Evolutionary conservation across 2,329 filamentous ascomycete species (phyloP).

Genomic region (Emmonsiellopsis sp.): DNA sequence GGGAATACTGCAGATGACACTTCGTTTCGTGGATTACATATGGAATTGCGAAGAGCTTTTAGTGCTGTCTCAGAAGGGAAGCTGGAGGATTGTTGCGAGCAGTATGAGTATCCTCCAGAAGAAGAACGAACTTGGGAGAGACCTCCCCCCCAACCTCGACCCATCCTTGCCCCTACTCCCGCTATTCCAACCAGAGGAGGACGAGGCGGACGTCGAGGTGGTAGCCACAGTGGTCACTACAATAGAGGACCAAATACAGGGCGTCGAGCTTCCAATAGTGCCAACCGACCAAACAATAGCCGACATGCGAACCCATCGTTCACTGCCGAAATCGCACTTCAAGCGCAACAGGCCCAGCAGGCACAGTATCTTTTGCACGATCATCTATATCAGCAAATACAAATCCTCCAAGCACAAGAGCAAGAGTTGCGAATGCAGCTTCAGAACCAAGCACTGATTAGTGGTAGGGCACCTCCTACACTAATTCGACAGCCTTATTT

Average conservation of each 20-base stretch:
- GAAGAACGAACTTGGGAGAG: slow-evolving; percentile 53
- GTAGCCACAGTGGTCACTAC: slow-evolving; percentile 39
- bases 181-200: slow-evolving; percentile 36
- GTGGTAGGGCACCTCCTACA: slow-evolving; percentile 28
- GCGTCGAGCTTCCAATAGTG: slow-evolving; percentile 49
- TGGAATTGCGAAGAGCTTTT: slow-evolving; percentile 83
- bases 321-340: slow-evolving; percentile 17
- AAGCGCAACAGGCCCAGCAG: slow-evolving; percentile 30
- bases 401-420: slow-evolving; percentile 41
- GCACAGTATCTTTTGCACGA: slow-evolving; percentile 40
- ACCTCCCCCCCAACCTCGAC: slow-evolving; percentile 46
- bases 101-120: slow-evolving; percentile 79
- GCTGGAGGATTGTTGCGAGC: slow-evolving; percentile 73
- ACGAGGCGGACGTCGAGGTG: slow-evolving; percentile 41
- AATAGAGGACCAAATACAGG: slow-evolving; percentile 37
- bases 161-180: slow-evolving; percentile 38
- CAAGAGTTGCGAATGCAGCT: slow-evolving; percentile 39
- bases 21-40: slow-evolving; percentile 81
- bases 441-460: slow-evolving; percentile 36
- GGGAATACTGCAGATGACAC: slow-evolving; percentile 96
- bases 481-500: slow-evolving; percentile 32
- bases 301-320: slow-evolving; percentile 32
- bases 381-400: slow-evolving; percentile 40
- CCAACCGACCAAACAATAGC: slow-evolving; percentile 32
- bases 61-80: slow-evolving; percentile 69